These are phyloP conservation scores for Hyaloscypha hepaticicola DNA, from an alignment of 495 filamentous ascomycete genomes.

Conservation along the genomic window DNA sequence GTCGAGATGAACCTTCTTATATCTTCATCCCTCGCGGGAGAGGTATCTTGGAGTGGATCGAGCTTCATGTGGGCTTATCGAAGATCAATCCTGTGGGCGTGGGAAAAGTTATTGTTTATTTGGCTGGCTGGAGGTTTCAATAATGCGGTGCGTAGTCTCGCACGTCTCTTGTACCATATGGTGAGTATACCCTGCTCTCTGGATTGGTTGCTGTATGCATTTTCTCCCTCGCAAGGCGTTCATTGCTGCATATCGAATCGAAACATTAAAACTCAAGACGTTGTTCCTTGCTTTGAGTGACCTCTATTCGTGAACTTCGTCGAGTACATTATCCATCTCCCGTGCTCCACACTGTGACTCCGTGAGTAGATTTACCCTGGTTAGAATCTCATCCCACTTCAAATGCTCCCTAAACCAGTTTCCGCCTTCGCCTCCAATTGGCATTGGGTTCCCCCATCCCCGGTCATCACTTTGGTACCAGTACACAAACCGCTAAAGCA, in stretches of 20 bases:
- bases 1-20: slow-evolving; percentile 46
- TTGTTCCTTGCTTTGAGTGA: neutral
- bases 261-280: neutral
- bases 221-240: neutral
- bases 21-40: slow-evolving; percentile 23
- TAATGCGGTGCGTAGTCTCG: slow-evolving; percentile 24
- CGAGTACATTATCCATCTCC: too few relatives aligned
- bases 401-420: neutral
- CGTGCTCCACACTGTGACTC: too few relatives aligned
- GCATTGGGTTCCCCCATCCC: too few relatives aligned
- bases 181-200: slow-evolving; percentile 33
- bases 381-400: too few relatives aligned
- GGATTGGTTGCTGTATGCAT: slow-evolving; percentile 4
- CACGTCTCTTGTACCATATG: slow-evolving; percentile 28
- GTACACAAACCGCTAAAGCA: too few relatives aligned
- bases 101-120: slow-evolving; percentile 30
- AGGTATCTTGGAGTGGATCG: slow-evolving; percentile 44
- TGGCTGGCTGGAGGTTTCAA: neutral
- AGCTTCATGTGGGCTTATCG: slow-evolving; percentile 36
- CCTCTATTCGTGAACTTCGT: neutral
- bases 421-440: slow-evolving; percentile 14
- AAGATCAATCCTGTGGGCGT: slow-evolving; percentile 20
- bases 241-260: neutral
- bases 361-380: too few relatives aligned
- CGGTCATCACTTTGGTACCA: too few relatives aligned